phyloP scores from a whole-genome alignment of 306 rosid genomes.

The Vicia sativa region DNA sequence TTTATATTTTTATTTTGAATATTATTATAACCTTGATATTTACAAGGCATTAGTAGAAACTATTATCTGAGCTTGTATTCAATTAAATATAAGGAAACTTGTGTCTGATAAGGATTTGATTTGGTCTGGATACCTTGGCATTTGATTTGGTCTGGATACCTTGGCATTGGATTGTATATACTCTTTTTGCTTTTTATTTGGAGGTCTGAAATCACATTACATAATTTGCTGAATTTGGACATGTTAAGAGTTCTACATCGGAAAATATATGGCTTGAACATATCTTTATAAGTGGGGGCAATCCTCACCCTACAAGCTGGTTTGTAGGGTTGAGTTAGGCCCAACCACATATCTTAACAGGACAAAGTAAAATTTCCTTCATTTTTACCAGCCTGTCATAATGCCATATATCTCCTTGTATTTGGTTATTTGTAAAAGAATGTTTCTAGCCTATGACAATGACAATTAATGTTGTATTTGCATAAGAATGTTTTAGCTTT shows the following conservation, averaged over 20 bases:
- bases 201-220: conserved; percentile 12
- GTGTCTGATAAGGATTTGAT: conserved; percentile 4
- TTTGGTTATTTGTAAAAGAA: not conserved
- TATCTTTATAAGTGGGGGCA: no score
- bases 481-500: not conserved
- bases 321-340: no score
- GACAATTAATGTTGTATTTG: conserved; percentile 25
- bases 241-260: no score
- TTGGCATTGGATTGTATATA: conserved; percentile 11
- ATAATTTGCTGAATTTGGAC: conserved; percentile 20
- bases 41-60: conserved; percentile 9
- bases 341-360: no score
- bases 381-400: not conserved
- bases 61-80: conserved; percentile 15
- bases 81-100: conserved; percentile 1
- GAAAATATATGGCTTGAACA: no score
- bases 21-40: not conserved
- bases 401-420: conserved; percentile 23
- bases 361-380: not conserved
- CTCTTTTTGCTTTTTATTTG: conserved; percentile 1
- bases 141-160: conserved; percentile 23
- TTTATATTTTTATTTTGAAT: conserved; percentile 7
- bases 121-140: conserved; percentile 12
- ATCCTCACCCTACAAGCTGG: no score
- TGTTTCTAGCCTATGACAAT: conserved; percentile 9